Conservation (phyloP, 2,329 filamentous ascomycete species). For the Arthrinium phaeospermum region DNA sequence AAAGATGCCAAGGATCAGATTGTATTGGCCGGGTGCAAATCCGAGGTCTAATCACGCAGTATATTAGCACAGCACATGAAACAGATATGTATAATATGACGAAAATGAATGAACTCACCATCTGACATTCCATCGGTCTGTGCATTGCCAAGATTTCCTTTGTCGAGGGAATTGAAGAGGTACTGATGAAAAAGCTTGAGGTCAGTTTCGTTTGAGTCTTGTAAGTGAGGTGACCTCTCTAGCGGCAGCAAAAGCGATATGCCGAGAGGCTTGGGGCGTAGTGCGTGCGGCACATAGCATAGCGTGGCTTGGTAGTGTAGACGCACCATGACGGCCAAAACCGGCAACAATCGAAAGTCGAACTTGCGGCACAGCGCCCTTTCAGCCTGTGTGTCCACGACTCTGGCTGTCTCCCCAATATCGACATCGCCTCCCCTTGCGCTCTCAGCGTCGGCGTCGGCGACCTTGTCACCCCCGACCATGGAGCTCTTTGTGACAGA, state of each 20-base stretch:
- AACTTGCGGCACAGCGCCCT: conserved; percentile 59
- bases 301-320: background rate
- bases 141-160: conserved; percentile 61
- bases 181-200: conserved; percentile 33
- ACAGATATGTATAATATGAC: background rate
- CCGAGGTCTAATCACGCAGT: conserved; percentile 51
- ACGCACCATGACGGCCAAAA: conserved; percentile 57
- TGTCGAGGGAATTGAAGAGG: conserved; percentile 55
- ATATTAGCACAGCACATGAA: background rate
- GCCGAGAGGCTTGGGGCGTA: background rate
- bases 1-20: conserved; percentile 72
- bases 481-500: background rate
- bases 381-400: conserved; percentile 52
- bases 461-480: conserved; percentile 18
- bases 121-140: conserved; percentile 57
- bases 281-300: background rate
- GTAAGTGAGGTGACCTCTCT: background rate
- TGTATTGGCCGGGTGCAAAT: conserved; percentile 69
- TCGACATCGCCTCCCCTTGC: conserved; percentile 34
- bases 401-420: conserved; percentile 39
- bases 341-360: conserved; percentile 58
- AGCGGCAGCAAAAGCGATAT: conserved; percentile 4
- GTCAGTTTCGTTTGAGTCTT: background rate
- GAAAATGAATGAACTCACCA: background rate
- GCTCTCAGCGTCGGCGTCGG: conserved; percentile 33